Evolutionary conservation across 2,329 filamentous ascomycete genomes (phyloP), one percentile per base, ranked within the genome.

Genomic region (Cladosporium sp.): DNA sequence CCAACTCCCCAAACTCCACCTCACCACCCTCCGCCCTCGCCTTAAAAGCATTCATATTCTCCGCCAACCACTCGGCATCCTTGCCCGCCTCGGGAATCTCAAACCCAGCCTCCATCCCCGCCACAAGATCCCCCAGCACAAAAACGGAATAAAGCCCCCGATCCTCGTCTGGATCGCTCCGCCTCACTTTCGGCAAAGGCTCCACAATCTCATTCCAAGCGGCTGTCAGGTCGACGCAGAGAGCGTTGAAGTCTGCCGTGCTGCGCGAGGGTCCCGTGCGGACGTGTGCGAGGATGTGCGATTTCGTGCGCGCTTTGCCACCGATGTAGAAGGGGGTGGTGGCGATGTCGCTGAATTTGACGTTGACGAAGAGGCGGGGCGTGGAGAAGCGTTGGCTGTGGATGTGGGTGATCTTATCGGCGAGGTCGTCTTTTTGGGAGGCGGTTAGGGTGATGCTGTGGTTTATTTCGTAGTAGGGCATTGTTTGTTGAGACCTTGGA

Each of bases 391-490:
- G 63, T 5, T 53, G 64, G 51, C 66, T 62, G 60, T 75, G 72
- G 30, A 74, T 67, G 7, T 56, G 54, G 9, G 72, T 74, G 25
- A 75, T 68, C 8, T 61, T 62, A 12, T 55, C 50, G 7, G 72
- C 72, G 25, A 75, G 60, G 6, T 66, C 57, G 19, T 69, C 59
- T 41, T 67, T 60, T 61, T 75, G 71, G 8, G 54, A 38, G 4
- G 52, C 13, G 33, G 59, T 62, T 11, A 70, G 59, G 15, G 60
- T 54, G 48, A 54, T 60, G 36, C 60, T 60, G 62, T 74, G 70
- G 49, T 69, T 61, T 57, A 75, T 58, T 54, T 69, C 63, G 64
- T 74, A 75, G 57, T 70, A 60, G 8, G 72, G 72, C 72, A 75
- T 75, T 32, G 33, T 63, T 19, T 35, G n/a, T 35, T 16, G 3